phyloP scores from a whole-genome alignment of 208 protist species.

The Leishmania guyanensis region DNA sequence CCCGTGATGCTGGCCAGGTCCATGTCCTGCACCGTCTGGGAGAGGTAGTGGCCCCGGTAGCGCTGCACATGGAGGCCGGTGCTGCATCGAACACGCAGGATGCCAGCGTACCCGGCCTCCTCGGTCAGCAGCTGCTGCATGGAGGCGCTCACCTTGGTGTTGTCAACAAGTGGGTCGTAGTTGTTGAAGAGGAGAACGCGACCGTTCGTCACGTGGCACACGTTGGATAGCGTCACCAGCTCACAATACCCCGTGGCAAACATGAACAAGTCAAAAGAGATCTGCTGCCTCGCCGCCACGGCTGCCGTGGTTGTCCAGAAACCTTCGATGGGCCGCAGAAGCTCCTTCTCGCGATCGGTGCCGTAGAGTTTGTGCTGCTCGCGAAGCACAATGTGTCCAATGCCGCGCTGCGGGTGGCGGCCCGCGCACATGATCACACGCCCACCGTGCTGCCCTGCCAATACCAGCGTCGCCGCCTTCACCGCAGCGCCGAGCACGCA shows the following conservation, averaged over 20 bases:
- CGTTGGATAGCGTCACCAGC: constrained; percentile 84
- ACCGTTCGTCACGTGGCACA: constrained; percentile 83
- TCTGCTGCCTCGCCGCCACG: constrained; percentile 74
- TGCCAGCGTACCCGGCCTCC: constrained; percentile 90
- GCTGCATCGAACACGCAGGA: constrained; percentile 91
- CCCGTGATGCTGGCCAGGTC: constrained; percentile 81
- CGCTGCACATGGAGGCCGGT: constrained; percentile 75
- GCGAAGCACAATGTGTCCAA: constrained; percentile 69
- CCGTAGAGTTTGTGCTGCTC: constrained; percentile 87
- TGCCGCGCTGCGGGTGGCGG: constrained; percentile 58
- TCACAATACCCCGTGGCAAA: constrained; percentile 82
- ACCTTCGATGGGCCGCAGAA: constrained; percentile 75
- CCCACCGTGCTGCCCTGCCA: constrained; percentile 78
- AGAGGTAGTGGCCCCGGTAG: constrained; percentile 90
- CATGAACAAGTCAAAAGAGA: constrained; percentile 91
- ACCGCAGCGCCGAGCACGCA: constrained; percentile 83
- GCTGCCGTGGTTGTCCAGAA: constrained; percentile 83
- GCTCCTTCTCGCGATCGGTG: constrained; percentile 87
- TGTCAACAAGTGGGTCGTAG: constrained; percentile 74
- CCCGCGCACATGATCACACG: constrained; percentile 68
- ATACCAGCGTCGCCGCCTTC: constrained; percentile 74
- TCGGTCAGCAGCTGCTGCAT: constrained; percentile 65
- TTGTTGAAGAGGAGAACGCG: constrained; percentile 72
- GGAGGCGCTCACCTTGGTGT: constrained; percentile 59
- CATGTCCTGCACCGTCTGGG: constrained; percentile 87